Conservation (phyloP, 2,329 filamentous ascomycete species). For the Epichloe bromicola region DNA sequence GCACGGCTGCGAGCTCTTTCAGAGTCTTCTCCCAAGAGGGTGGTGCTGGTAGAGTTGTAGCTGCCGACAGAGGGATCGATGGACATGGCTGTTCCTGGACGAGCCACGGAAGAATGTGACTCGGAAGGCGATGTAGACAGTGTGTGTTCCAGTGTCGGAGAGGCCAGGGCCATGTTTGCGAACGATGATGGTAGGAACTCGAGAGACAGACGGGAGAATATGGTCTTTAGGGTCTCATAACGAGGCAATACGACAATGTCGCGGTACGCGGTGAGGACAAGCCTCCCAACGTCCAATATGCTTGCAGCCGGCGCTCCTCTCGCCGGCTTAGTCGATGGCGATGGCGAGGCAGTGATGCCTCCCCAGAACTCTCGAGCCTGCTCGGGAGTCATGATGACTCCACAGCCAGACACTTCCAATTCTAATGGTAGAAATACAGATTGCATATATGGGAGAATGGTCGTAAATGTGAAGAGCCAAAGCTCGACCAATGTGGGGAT, state of each 20-base stretch:
- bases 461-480: slow-evolving; percentile 88
- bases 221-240: slow-evolving; percentile 76
- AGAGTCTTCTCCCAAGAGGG: slow-evolving; percentile 55
- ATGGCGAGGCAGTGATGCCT: slow-evolving; percentile 39
- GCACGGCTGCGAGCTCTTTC: slow-evolving; percentile 58
- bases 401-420: slow-evolving; percentile 79
- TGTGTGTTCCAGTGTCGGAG: slow-evolving; percentile 36
- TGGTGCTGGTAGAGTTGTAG: slow-evolving; percentile 69
- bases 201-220: slow-evolving; percentile 79
- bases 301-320: slow-evolving; percentile 35
- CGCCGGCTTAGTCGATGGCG: slow-evolving; percentile 18
- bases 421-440: slow-evolving; percentile 89
- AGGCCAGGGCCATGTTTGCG: slow-evolving; percentile 38
- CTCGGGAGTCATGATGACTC: slow-evolving; percentile 61
- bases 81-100: slow-evolving; percentile 62
- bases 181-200: slow-evolving; percentile 54
- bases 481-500: slow-evolving; percentile 84
- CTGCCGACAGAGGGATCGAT: slow-evolving; percentile 63
- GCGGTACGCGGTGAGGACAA: slow-evolving; percentile 78
- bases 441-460: slow-evolving; percentile 84
- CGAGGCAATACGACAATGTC: slow-evolving; percentile 80
- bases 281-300: slow-evolving; percentile 72
- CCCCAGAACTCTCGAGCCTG: slow-evolving; percentile 89
- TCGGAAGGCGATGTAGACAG: slow-evolving; percentile 39
- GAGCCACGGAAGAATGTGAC: slow-evolving; percentile 30